Evolutionary conservation across 306 rosid species (phyloP), one percentile per base, ranked within the genome.

Genomic region (Cercis canadensis): DNA sequence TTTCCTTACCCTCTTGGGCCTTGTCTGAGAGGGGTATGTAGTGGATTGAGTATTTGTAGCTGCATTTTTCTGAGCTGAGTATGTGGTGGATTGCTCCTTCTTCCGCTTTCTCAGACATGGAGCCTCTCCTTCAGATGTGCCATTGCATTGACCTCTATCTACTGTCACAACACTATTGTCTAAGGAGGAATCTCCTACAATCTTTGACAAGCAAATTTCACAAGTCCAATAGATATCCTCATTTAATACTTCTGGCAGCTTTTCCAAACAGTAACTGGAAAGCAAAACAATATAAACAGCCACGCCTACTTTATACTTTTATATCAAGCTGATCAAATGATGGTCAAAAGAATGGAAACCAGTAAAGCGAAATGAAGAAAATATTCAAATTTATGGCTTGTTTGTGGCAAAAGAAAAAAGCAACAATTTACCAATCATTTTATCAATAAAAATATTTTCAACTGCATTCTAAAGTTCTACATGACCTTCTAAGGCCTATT

Each of bases 211-310:
- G 29, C 61, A 55, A 29, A 11, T 12, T 29, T 55, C 61, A 55
- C 40, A 55, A 31, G 61, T 55, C 61, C 61, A 55, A 24, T 37
- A 13, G 50, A 61, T 19, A 40, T 41, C 67, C 24, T 61, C 67
- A 19, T 24, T 61, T 36, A 62, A 62, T 11, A 34, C 44, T 7
- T 34, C 54, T 37, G 81, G 45, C 7, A 34, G 62, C 40, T 43
- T 57, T 3, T 62, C 65, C 50, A 55, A 57, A 62, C 47, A 56
- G 34, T 62, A 70, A 37, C 76, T 70, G 62, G 41, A 62, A 58
- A 62, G 18, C 34, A 44, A 55, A 56, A 4, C 64, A 58, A 36
- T 8, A n/a, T 29, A 14, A 36, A n/a, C 13, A 34, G 44, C 44
- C 45, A 8, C 34, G 15, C 7, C n/a, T 34, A 59, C 15, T 37